Base-by-base conservation (phyloP, 106 monocot species). In the Chionographis japonica region DNA sequence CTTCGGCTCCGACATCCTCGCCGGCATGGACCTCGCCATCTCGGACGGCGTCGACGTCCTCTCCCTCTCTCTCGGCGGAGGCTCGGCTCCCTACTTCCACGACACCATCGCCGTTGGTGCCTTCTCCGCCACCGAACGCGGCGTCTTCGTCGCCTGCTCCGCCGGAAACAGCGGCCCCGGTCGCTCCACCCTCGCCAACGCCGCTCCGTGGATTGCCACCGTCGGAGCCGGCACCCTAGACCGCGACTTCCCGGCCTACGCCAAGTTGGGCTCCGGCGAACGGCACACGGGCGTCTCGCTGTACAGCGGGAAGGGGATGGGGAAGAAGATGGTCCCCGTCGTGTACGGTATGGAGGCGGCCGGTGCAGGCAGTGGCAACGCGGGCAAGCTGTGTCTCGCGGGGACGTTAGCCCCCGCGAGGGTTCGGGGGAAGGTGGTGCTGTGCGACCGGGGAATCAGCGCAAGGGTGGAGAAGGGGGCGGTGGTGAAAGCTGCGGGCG, bases 401-500 rank as follows among this genome's bases (percentile, higher is more conserved):
- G 81, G 78, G 2, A 72, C 74, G 13, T 72, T 86, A 11, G 78
- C 82, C 46, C 75, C 72, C 35, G 59, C 68, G 16, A 55, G 42
- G 16, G 86, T 82, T 64, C 60, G 53, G 15, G 86, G 86, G 18
- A 86, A 86, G 51, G 57, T 86, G 20, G 82, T 86, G 19, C 55
- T 86, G 12, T 82, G 86, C 69, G 82, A 82, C 65, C 69, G 86
- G 11, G 86, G 86, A 9, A 62, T 86, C 4, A 86, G 43, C 69
- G 78, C 81, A 6, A 70, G 86, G 10, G 86, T 86, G 58, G 82
- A 82, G 79, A 86, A 86, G 65, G 86, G 86, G 35, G 65, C 73
- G 12, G 76, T 86, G 54, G 86, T 86, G 65, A 77, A 79, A 69
- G 75, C 66, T 7, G 86, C 86, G 8, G 86, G 86, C 19, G 86